Base-by-base conservation (phyloP, 805 yeast genomes). In the Schwanniomyces sp. region DNA sequence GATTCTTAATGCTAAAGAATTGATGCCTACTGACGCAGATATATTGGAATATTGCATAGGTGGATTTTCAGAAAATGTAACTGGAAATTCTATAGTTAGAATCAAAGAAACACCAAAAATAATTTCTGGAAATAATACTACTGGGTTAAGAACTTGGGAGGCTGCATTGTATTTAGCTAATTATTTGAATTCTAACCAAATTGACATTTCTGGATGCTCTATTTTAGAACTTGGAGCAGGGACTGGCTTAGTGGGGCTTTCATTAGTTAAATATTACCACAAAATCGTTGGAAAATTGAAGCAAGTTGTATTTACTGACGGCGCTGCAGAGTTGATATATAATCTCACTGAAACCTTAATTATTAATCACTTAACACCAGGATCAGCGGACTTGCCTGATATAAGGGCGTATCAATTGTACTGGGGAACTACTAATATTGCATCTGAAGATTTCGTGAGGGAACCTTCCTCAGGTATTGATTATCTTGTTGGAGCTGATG, bases 111-210 rank as follows among this genome's bases (percentile, higher is more conserved):
- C 81, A 0, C 92, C 91, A 0, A 71, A 76, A 45, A 51, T 86
- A 44, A 79, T 87, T 11, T 79, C 88, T 32, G 89, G 88, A 0
- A 61, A 69, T n/a, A 96, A 95, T 5, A 85, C 96, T 0, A 92
- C 97, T 0, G 97, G 97, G 0, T 67, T 82, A 46, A 71, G 97
- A 36, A 92, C 97, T 0, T 91, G 97, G 98, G 97, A 90, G 59
- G 97, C 96, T 2, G 86, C 96, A 0, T 54, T 88, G 6, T 88
- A 73, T 45, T 65, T 92, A 7, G 69, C 86, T 1, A 75, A 82
- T 34, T 85, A 69, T 54, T 54, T 88, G 12, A 52, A 58, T 45
- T 38, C 48, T 24, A 44, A 40, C n/a, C 14, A 38, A 18, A 38
- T 46, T 29, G 47, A 51, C 30, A 56, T 68, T 14, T 49, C 46